These are phyloP conservation scores for Lactarius evosmus DNA, from an alignment of 768 basidiomycete genomes.

Conservation along the genomic window DNA sequence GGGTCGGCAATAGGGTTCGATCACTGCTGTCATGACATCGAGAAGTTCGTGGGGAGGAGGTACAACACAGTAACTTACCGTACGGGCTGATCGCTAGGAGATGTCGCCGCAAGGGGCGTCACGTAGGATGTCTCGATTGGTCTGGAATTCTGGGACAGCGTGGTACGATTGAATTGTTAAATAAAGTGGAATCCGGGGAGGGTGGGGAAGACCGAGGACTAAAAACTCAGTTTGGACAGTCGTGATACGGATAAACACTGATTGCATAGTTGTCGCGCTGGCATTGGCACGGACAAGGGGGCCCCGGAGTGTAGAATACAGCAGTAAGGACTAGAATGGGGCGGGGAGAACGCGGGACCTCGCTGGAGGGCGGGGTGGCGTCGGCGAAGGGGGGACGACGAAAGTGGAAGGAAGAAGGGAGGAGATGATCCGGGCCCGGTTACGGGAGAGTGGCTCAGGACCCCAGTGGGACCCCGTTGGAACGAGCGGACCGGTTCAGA, in stretches of 20 bases:
- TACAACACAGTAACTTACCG: too few species aligned
- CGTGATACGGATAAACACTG: too few species aligned
- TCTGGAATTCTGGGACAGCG: not conserved
- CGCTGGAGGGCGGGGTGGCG: slow-evolving; percentile 25
- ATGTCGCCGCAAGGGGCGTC: not conserved
- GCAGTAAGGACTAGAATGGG: not conserved
- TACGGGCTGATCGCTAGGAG: slow-evolving; percentile 1
- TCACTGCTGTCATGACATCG: slow-evolving; percentile 10
- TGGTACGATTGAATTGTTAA: not conserved
- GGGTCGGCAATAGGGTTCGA: slow-evolving; percentile 17
- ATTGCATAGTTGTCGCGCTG: too few species aligned
- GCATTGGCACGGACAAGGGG: too few species aligned
- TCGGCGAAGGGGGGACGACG: slow-evolving; percentile 8
- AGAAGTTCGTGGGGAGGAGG: not conserved
- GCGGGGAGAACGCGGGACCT: not conserved
- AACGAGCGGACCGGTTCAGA: slow-evolving; percentile 6
- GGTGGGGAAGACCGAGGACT: not conserved
- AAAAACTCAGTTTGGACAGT: not conserved
- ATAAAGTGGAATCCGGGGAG: not conserved
- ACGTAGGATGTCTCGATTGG: not conserved
- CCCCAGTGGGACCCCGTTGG: too few species aligned
- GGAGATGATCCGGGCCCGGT: slow-evolving; percentile 24
- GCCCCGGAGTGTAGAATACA: too few species aligned
- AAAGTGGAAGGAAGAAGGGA: slow-evolving; percentile 15
- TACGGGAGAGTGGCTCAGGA: slow-evolving; percentile 12